phyloP scores from a whole-genome alignment of 805 yeast species.

The Starmerella scarabaei region DNA sequence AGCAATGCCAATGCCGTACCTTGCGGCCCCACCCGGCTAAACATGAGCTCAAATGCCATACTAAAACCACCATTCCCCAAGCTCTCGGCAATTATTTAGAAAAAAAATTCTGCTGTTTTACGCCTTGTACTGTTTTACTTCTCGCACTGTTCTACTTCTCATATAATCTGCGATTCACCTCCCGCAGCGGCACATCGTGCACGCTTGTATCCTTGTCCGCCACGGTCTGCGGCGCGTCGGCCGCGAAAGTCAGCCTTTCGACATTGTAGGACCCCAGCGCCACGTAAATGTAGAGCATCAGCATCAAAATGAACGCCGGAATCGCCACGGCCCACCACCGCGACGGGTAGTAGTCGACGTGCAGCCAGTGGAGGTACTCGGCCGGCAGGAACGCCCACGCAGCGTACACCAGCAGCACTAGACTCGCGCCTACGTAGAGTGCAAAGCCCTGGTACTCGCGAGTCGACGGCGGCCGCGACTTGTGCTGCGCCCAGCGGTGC shows the following conservation, averaged over 20 bases:
- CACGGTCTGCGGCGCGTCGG: slow-evolving; percentile 49
- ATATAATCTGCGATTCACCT: slow-evolving; percentile 25
- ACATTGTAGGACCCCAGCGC: slow-evolving; percentile 59
- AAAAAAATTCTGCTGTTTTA: too few species aligned
- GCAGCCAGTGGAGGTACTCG: slow-evolving; percentile 33
- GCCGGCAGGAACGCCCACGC: slow-evolving; percentile 70
- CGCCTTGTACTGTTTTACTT: too few species aligned
- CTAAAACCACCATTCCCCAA: too few species aligned
- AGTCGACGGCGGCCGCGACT: slow-evolving; percentile 9
- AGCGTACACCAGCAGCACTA: slow-evolving; percentile 43
- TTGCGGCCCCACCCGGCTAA: too few species aligned
- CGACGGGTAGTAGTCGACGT: slow-evolving; percentile 67
- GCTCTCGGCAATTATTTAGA: too few species aligned
- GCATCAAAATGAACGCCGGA: slow-evolving; percentile 57
- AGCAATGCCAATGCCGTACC: too few species aligned
- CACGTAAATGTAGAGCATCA: slow-evolving; percentile 59
- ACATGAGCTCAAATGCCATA: too few species aligned
- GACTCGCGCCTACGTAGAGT: slow-evolving; percentile 52
- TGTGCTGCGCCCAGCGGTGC: slow-evolving; percentile 15
- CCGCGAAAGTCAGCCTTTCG: slow-evolving; percentile 53
- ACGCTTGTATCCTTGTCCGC: slow-evolving; percentile 65
- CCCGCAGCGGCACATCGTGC: slow-evolving; percentile 61
- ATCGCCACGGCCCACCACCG: slow-evolving; percentile 82
- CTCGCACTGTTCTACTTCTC: background rate
- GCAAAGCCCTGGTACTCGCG: slow-evolving; percentile 83